Evolutionary conservation across 192 early-diverging fungal species (phyloP), one percentile per base, ranked within the genome.

Genomic region (Linnemannia hyalina): DNA sequence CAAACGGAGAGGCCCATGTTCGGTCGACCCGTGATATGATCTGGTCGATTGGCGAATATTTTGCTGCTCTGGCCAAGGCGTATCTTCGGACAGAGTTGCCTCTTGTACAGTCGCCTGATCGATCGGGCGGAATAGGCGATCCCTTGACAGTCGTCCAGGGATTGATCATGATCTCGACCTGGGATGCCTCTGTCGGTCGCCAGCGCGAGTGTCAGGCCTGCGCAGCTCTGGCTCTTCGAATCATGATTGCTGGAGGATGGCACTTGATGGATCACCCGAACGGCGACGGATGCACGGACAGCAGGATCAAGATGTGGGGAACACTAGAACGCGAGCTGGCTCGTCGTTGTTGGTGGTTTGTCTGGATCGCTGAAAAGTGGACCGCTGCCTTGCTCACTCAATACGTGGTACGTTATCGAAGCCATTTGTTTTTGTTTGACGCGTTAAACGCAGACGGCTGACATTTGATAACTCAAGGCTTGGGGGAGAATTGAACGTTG

Each of bases 191-290:
- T 40, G 80, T 86, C 1, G 84, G 84, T 22, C 84, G 84, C 22
- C 84, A 86, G 68, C 84, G 84, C 4, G 84, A 86, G 47, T 80
- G 79, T 65, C 78, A 81, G 29, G 84, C 84, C 16, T 86, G 84
- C 74, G 78, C 84, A 23, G 84, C 84, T 0, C 52, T 86, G n/a
- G 84, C 84, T 0, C 76, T 86, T 42, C 78, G 84, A 18, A 86
- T 86, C 54, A 86, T 86, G 84, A 81, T 86, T 74, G 84, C 84
- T 20, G 84, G 84, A 71, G 84, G 84, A 4, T 86, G 84, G 84
- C 84, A 86, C 65, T 42, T 86, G 40, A 86, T 86, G 84, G 84
- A 86, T 47, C 84, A 86, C 26, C 84, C 84, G 23, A 81, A 75
- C 47, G 84, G 84, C 16, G 84, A 86, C 26, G 84, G 84, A 29